These are phyloP conservation scores for Paramyrothecium roridum DNA, from an alignment of 2,329 filamentous ascomycete genomes.

Conservation along the genomic window DNA sequence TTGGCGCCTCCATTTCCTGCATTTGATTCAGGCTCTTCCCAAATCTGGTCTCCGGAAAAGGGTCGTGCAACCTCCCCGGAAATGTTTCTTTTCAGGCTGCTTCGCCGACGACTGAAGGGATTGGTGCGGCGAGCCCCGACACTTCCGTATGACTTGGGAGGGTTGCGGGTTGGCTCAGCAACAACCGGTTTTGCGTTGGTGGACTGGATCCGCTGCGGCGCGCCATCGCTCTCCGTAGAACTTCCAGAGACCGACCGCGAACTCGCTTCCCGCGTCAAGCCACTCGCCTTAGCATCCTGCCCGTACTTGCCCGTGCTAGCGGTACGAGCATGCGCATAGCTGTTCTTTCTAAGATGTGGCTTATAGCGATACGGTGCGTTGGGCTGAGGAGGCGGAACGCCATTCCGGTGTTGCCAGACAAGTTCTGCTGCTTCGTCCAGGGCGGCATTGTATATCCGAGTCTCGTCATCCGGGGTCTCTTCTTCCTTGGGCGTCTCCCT, in stretches of 20 bases:
- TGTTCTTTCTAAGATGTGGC: slow-evolving; percentile 66
- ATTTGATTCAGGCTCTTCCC: slow-evolving; percentile 72
- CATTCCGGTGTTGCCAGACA: slow-evolving; percentile 72
- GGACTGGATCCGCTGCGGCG: slow-evolving; percentile 25
- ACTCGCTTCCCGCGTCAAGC: slow-evolving; percentile 38
- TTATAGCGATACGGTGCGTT: slow-evolving; percentile 66
- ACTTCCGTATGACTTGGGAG: slow-evolving; percentile 37
- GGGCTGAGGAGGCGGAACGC: slow-evolving; percentile 48
- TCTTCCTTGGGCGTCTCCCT: slow-evolving; percentile 29
- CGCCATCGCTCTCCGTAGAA: slow-evolving; percentile 46
- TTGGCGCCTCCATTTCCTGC: slow-evolving; percentile 9
- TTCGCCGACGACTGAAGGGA: slow-evolving; percentile 49
- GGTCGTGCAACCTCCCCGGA: slow-evolving; percentile 65
- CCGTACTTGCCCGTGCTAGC: slow-evolving; percentile 54
- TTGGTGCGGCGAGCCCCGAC: slow-evolving; percentile 30
- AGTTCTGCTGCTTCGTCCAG: slow-evolving; percentile 76
- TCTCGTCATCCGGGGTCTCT: slow-evolving; percentile 45
- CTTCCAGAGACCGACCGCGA: slow-evolving; percentile 49
- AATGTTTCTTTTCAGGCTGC: slow-evolving; percentile 65
- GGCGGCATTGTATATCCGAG: slow-evolving; percentile 66
- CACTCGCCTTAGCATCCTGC: slow-evolving; percentile 41
- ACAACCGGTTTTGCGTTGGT: slow-evolving; percentile 15
- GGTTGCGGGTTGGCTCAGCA: slow-evolving; percentile 15
- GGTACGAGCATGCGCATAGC: slow-evolving; percentile 65
- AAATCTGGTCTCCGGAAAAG: slow-evolving; percentile 78